These are phyloP conservation scores for Neoboletus brunneissimus DNA, from an alignment of 768 basidiomycete species.

Conservation along the genomic window DNA sequence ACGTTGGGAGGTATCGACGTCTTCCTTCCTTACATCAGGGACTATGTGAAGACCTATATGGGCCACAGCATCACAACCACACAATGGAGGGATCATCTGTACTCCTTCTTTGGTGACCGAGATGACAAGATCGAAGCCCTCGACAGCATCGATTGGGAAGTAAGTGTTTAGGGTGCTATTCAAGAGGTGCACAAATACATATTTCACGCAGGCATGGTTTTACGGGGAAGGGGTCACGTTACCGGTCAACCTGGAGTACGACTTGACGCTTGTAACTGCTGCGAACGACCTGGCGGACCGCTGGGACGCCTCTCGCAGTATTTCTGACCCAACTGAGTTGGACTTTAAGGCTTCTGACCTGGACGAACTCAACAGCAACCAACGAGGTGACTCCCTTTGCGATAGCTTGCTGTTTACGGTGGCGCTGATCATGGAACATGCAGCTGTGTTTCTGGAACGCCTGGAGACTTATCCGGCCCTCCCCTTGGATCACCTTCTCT, in stretches of 20 bases:
- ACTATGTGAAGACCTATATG: constrained; percentile 54
- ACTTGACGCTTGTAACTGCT: constrained; percentile 48
- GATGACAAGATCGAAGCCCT: constrained; percentile 46
- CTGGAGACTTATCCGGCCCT: constrained; percentile 43
- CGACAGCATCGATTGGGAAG: constrained; percentile 57
- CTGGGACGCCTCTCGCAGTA: constrained; percentile 48
- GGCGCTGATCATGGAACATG: background rate
- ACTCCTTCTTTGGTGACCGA: constrained; percentile 45
- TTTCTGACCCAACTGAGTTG: constrained; percentile 32
- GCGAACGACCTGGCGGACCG: constrained; percentile 51
- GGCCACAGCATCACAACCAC: constrained; percentile 56
- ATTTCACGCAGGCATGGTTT: constrained; percentile 45
- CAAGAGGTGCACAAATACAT: background rate
- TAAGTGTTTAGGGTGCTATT: constrained; percentile 24
- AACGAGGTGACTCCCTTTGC: constrained; percentile 37
- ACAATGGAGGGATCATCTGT: constrained; percentile 58
- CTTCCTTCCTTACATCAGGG: constrained; percentile 54
- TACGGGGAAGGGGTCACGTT: constrained; percentile 52
- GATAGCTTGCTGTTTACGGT: background rate
- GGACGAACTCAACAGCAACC: constrained; percentile 46
- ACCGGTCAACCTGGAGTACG: constrained; percentile 50
- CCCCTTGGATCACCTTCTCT: constrained; percentile 40
- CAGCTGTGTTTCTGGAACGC: constrained; percentile 58
- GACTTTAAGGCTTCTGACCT: constrained; percentile 47
- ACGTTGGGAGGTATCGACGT: constrained; percentile 54